Percentiles rank a stretch among this genome's conserved stretches.
Conservation (phyloP, 2,329 filamentous ascomycete genomes). For the Alternaria brassicicola region DNA sequence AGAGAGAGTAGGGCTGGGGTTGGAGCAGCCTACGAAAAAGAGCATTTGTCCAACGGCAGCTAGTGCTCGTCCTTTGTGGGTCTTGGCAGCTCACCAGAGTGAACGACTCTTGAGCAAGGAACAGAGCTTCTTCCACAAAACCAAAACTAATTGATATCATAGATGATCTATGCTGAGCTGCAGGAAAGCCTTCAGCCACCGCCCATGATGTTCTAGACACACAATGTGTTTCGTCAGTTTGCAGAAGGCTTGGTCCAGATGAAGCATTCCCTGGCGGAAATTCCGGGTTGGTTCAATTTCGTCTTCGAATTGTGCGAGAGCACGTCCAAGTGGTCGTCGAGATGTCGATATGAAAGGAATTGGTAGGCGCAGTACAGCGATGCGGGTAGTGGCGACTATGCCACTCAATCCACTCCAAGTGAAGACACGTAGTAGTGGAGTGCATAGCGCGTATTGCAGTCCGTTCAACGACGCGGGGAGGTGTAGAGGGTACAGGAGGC, state of each 20-base stretch:
- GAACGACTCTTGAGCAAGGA: background rate
- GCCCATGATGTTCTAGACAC: background rate
- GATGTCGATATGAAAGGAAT: background rate
- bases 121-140: background rate
- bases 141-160: background rate
- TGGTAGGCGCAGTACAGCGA: background rate
- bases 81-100: slow-evolving; percentile 4
- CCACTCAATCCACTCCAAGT: background rate
- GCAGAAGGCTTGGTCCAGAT: background rate
- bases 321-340: background rate
- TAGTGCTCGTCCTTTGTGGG: background rate
- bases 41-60: slow-evolving; percentile 1
- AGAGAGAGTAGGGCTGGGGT: background rate
- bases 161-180: background rate
- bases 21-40: background rate
- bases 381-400: slow-evolving; percentile 2
- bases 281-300: background rate
- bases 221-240: background rate
- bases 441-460: background rate
- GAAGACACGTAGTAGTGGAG: background rate
- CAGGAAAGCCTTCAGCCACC: background rate
- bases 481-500: background rate
- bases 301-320: background rate
- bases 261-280: background rate
- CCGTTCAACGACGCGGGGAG: background rate